Percentiles rank a stretch among this genome's conserved stretches.
phyloP scores from a whole-genome alignment of 768 basidiomycete genomes.

The Kwoniella mangroviensis region DNA sequence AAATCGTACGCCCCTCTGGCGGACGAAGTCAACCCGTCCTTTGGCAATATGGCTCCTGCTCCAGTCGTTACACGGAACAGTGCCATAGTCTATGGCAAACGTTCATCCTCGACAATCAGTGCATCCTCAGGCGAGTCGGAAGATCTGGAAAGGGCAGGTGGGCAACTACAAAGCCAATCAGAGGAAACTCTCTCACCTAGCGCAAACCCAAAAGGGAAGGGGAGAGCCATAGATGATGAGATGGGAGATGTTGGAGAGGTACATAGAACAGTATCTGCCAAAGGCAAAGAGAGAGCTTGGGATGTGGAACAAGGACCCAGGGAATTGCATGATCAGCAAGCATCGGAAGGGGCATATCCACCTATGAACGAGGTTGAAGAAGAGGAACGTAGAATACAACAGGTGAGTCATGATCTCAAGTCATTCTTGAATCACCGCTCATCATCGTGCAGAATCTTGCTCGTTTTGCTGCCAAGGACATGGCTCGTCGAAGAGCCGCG shows the following conservation, averaged over 20 bases:
- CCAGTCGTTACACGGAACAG: conserved; percentile 38
- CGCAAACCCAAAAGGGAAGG: conserved; percentile 25
- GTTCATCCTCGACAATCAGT: conserved; percentile 19
- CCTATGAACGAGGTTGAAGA: conserved; percentile 43
- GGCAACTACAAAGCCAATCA: conserved; percentile 19
- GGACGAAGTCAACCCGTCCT: conserved; percentile 42
- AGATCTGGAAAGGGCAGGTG: conserved; percentile 16
- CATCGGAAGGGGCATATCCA: conserved; percentile 32
- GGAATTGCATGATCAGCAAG: not conserved
- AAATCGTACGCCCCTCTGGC: conserved; percentile 40
- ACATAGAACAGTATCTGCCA: conserved; percentile 4
- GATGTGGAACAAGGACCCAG: conserved; percentile 42
- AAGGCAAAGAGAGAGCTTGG: conserved; percentile 39
- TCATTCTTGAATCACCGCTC: not conserved
- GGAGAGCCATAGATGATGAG: conserved; percentile 19
- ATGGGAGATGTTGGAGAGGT: conserved; percentile 25
- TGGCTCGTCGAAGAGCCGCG: conserved; percentile 43
- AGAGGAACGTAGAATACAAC: conserved; percentile 43
- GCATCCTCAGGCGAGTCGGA: conserved; percentile 26
- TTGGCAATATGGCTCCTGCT: conserved; percentile 37
- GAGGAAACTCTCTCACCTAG: conserved; percentile 35
- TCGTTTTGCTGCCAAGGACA: conserved; percentile 44
- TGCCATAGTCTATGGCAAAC: conserved; percentile 37
- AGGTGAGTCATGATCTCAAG: conserved; percentile 29
- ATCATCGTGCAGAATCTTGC: conserved; percentile 44